These are phyloP conservation scores for Aspergillus sp. DNA, from an alignment of 2,329 filamentous ascomycete species.

Conservation along the genomic window DNA sequence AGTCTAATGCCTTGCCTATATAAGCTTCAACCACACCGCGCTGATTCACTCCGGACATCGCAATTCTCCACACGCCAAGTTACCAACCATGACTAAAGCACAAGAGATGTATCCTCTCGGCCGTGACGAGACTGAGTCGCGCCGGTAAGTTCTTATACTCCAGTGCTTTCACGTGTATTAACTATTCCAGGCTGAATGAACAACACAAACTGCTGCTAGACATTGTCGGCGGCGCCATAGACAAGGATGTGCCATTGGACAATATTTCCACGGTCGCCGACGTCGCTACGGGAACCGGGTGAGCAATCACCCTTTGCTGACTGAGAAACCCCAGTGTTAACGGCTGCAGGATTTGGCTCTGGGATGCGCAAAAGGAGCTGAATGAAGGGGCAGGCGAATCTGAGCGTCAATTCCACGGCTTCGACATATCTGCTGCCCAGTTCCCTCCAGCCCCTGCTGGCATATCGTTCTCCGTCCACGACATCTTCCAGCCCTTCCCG, in stretches of 20 bases:
- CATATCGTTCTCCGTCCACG: not conserved
- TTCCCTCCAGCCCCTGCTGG: not conserved
- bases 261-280: conserved; percentile 1
- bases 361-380: not conserved
- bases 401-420: not conserved
- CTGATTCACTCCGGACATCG: too few relatives aligned
- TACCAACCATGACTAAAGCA: not conserved
- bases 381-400: not conserved
- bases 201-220: conserved; percentile 5
- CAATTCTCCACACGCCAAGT: not conserved
- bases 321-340: not conserved
- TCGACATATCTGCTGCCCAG: conserved; percentile 1
- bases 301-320: not conserved
- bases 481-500: conserved; percentile 2
- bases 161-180: not conserved
- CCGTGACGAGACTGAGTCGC: not conserved
- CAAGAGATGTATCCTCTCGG: conserved; percentile 1
- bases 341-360: not conserved
- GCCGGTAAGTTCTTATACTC: not conserved
- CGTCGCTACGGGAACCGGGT: conserved; percentile 10
- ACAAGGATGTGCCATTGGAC: not conserved
- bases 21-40: too few relatives aligned
- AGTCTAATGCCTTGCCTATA: too few relatives aligned
- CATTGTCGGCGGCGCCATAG: not conserved
- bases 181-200: not conserved